These are phyloP conservation scores for Coriaria nepalensis DNA, from an alignment of 306 rosid species.

Conservation along the genomic window DNA sequence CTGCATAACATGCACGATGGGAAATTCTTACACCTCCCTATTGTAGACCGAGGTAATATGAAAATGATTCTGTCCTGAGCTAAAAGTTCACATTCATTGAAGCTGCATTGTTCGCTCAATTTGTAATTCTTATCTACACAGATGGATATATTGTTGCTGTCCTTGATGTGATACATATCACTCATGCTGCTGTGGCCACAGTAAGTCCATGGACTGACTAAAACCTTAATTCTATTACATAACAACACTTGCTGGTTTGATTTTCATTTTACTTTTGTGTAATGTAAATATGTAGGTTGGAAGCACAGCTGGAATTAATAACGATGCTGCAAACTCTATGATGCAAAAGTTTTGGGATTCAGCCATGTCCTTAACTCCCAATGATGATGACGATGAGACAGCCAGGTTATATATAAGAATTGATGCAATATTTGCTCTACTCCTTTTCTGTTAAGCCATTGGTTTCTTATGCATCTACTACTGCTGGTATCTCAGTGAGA, in stretches of 20 bases:
- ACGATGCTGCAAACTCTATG: constrained; percentile 61
- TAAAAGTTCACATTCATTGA: background rate
- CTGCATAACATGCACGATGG: constrained; percentile 90
- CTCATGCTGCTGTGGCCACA: constrained; percentile 90
- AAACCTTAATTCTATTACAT: background rate
- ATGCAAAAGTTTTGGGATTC: constrained; percentile 98
- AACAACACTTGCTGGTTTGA: no score
- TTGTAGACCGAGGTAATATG: constrained; percentile 64
- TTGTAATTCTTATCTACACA: constrained; percentile 21
- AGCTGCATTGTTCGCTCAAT: no score
- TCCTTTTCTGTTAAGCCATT: constrained; percentile 3
- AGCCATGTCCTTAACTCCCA: constrained; percentile 59
- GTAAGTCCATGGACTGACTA: constrained; percentile 34
- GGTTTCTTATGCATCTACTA: background rate
- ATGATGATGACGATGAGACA: constrained; percentile 62
- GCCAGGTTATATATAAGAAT: constrained; percentile 39
- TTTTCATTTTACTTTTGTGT: no score
- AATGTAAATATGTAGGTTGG: constrained; percentile 38
- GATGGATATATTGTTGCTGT: constrained; percentile 70
- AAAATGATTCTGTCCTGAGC: background rate
- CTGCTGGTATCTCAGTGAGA: constrained; percentile 38
- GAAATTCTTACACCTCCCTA: constrained; percentile 85
- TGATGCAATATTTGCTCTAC: constrained; percentile 1
- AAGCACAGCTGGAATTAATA: constrained; percentile 38
- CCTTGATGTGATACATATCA: constrained; percentile 70